These are phyloP conservation scores for Bipolaris bicolor DNA, from an alignment of 2,329 filamentous ascomycete species.

Conservation along the genomic window DNA sequence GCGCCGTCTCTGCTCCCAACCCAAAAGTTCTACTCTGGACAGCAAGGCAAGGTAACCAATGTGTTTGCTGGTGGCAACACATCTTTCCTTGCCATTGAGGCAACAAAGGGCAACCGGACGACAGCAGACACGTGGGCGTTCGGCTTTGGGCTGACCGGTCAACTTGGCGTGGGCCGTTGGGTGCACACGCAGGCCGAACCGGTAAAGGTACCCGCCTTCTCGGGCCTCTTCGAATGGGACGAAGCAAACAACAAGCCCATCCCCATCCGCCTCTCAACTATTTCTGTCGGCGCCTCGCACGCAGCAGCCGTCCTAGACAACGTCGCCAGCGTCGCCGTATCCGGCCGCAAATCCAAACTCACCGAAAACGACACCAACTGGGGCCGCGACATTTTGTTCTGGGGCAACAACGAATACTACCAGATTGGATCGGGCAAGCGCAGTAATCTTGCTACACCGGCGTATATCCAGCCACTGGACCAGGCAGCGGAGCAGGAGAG, in stretches of 20 bases:
- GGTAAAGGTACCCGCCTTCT: slow-evolving; percentile 81
- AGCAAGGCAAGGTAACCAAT: slow-evolving; percentile 71
- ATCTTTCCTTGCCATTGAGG: slow-evolving; percentile 86
- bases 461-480: slow-evolving; percentile 80
- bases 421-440: slow-evolving; percentile 92
- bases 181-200: slow-evolving; percentile 81
- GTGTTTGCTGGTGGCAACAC: slow-evolving; percentile 87
- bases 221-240: slow-evolving; percentile 85
- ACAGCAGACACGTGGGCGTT: slow-evolving; percentile 85
- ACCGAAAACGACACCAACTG: slow-evolving; percentile 77
- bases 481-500: slow-evolving; percentile 59
- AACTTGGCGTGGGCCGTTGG: slow-evolving; percentile 85
- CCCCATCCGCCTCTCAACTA: slow-evolving; percentile 76
- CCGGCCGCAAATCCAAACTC: slow-evolving; percentile 44
- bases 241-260: slow-evolving; percentile 70
- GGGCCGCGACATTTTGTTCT: slow-evolving; percentile 88
- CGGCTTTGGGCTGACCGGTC: slow-evolving; percentile 83
- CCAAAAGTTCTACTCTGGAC: slow-evolving; percentile 72
- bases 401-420: slow-evolving; percentile 93
- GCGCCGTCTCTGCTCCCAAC: slow-evolving; percentile 73
- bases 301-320: slow-evolving; percentile 84
- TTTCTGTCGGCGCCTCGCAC: slow-evolving; percentile 82
- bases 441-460: slow-evolving; percentile 76
- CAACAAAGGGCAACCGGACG: slow-evolving; percentile 65
- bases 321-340: slow-evolving; percentile 68